Conservation (phyloP, 1,284 basidiomycete species). For the Cystobasidium pallidum region DNA sequence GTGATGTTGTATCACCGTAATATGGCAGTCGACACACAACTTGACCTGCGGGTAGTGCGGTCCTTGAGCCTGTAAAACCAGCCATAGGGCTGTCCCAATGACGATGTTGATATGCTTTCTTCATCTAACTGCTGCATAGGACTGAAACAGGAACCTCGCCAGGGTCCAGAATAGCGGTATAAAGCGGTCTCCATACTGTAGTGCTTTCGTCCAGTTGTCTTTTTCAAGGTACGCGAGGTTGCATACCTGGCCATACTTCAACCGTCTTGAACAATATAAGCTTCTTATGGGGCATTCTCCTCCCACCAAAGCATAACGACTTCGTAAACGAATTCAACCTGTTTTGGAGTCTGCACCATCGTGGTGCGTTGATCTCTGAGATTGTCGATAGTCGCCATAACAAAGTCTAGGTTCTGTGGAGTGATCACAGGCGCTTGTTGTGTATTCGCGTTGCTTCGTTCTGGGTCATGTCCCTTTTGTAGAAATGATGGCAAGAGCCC, state of each 20-base stretch:
- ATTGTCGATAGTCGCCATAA: slow-evolving; percentile 72
- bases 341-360: slow-evolving; percentile 76
- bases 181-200: too few species aligned
- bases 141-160: too few species aligned
- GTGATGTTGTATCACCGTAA: slow-evolving; percentile 22
- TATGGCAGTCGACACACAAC: background rate
- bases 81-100: too few species aligned
- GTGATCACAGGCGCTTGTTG: background rate
- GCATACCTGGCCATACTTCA: too few species aligned
- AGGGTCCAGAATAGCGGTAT: too few species aligned
- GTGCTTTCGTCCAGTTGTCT: too few species aligned
- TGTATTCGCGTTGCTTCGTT: background rate
- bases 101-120: too few species aligned
- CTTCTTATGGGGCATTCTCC: background rate
- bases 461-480: background rate
- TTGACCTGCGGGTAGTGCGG: background rate
- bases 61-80: too few species aligned
- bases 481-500: slow-evolving; percentile 29
- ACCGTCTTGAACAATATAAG: too few species aligned
- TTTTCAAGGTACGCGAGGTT: too few species aligned
- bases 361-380: slow-evolving; percentile 75
- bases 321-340: slow-evolving; percentile 69
- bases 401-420: slow-evolving; percentile 60
- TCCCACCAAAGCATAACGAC: slow-evolving; percentile 15
- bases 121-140: too few species aligned